Evolutionary conservation across 441 rosid species (phyloP), one percentile per base, ranked within the genome.

Genomic region (Melastoma candidum): DNA sequence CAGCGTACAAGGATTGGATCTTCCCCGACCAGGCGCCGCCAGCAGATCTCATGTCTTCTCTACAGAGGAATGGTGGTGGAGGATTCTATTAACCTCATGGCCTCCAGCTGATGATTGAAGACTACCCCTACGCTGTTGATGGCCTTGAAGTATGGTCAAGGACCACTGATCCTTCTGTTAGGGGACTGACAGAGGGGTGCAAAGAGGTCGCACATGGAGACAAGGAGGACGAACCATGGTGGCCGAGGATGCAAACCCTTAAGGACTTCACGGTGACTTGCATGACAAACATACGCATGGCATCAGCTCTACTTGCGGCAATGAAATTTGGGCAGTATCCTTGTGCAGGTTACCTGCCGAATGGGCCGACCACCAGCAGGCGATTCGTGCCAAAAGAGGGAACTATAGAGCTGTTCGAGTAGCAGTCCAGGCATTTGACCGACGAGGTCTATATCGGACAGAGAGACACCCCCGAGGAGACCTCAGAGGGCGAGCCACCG

Each of bases 11-110:
- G 71, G 59, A 52, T 55, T 90, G 97, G 96, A 72, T 67, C 32
- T 83, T 90, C 63, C 76, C 78, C 1, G 84, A 84, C 52, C 95
- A 90, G 74, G 88, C 98, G 3, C 81, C 87, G 7, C 96, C 96
- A 26, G 60, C 64, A 53, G 93, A 90, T 59, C 95, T 90, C 46
- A 83, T 81, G 2, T 58, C 27, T 26, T 59, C 10, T 59, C 13
- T 63, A 39, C 78, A 89, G 97, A 74, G 97, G 97, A 62, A 53
- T 90, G 68, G 97, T 93, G 2, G 81, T 87, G 52, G 79, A 79
- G 51, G 97, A 87, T 57, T 61, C 78, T 1, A 66, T 13, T 76
- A 86, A 4, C 78, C 71, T 4, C 79, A 84, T 2, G 95, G 92
- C 0, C 56, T 90, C 44, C 82, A 83, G 12, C 47, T 90, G 8